These are phyloP conservation scores for Raphanus hybrid DNA, from an alignment of 441 rosid species.

Conservation along the genomic window DNA sequence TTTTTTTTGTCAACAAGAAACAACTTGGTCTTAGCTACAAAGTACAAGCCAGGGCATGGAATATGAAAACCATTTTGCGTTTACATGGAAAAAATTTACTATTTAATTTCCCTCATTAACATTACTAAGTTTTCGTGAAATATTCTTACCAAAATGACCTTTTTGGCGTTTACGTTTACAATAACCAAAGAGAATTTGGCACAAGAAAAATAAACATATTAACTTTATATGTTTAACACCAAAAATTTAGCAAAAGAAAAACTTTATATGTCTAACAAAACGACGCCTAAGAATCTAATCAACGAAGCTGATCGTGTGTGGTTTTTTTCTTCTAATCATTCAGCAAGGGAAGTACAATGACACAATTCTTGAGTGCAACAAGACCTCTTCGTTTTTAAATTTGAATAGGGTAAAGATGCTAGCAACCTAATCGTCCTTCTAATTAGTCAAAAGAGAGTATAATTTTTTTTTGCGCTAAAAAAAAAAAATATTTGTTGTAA, in stretches of 20 bases:
- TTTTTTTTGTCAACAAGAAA: not conserved
- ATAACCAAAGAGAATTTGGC: not conserved
- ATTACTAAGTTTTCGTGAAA: not conserved
- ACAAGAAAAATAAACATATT: not conserved
- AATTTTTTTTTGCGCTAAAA: too few species aligned
- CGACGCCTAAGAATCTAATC: not conserved
- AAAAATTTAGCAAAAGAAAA: not conserved
- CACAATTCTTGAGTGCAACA: not conserved
- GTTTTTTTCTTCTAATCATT: not conserved
- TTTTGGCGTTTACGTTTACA: not conserved
- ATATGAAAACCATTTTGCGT: not conserved
- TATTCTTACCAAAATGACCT: not conserved
- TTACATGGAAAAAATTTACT: not conserved
- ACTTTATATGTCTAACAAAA: not conserved
- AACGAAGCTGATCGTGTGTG: not conserved
- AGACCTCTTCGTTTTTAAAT: not conserved
- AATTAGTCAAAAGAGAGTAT: not conserved
- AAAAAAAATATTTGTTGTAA: too few species aligned
- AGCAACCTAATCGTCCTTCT: not conserved
- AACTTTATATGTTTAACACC: not conserved
- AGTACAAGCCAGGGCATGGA: not conserved
- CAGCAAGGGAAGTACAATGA: not conserved
- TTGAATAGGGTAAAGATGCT: not conserved
- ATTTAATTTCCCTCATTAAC: not conserved
- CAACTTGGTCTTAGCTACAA: slow-evolving; percentile 8